These are phyloP conservation scores for Pseudogymnoascus sp. DNA, from an alignment of 2,329 filamentous ascomycete species.

Conservation along the genomic window DNA sequence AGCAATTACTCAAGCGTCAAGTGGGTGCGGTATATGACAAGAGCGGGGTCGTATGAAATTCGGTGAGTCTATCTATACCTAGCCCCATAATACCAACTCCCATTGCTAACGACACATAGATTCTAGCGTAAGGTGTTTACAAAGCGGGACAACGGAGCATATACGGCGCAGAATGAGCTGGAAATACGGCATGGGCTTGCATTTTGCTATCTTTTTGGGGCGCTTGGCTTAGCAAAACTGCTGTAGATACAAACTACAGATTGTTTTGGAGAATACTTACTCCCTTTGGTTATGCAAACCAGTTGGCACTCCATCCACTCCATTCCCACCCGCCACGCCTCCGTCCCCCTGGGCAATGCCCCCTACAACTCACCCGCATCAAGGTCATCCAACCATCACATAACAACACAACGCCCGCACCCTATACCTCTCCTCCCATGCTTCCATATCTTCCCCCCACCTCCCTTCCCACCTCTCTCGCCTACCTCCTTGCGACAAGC, in stretches of 20 bases:
- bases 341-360: not conserved
- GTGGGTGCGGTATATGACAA: conserved; percentile 98
- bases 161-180: not conserved
- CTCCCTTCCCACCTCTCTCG: not conserved
- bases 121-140: conserved; percentile 7
- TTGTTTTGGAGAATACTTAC: not conserved
- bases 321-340: not conserved
- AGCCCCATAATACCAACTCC: not conserved
- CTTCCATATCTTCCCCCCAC: not conserved
- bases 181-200: conserved; percentile 5
- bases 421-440: no score
- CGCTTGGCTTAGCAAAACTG: not conserved
- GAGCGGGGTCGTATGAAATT: conserved; percentile 96
- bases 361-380: not conserved
- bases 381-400: not conserved
- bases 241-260: not conserved
- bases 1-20: conserved; percentile 98
- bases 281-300: not conserved
- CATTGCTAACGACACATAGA: not conserved
- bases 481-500: not conserved
- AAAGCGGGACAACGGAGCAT: conserved; percentile 10
- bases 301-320: not conserved
- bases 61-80: conserved; percentile 45
- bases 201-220: not conserved
- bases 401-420: not conserved